Base-by-base conservation (phyloP, 768 basidiomycete species). In the Lentinula lateritia region DNA sequence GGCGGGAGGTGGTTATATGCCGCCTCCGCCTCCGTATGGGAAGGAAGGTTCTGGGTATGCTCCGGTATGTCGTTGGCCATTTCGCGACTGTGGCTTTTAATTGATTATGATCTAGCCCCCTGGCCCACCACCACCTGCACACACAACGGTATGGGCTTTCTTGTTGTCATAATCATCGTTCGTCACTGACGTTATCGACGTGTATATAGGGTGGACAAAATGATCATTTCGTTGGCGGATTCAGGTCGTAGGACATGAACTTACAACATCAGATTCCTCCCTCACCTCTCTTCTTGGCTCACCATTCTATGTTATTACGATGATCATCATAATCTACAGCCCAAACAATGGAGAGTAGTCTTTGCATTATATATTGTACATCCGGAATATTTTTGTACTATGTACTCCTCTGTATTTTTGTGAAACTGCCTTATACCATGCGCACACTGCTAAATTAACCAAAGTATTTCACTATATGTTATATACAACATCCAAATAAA, bases 211-310 rank as follows among this genome's bases (percentile, higher is more conserved):
- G 32, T 34, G 36, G 36, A 1, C 48, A 34, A 48, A 50, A 41
- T 8, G 48, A 60, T 2, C 45, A 36, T 6, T 60, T 60, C n/a
- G 58, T 60, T 36, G 58, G 58, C 3, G 58, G 58, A 50, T 60
- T 60, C 28, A 32, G 48, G 18, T 16, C 58, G 32, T 50, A 50
- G 10, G 36, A 15, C n/a, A 9, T 15, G 7, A 2, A 41, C 1
- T 18, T 45, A 1, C 3, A 45, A 6, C 10, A 15, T 15, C 9
- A 1, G 9, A 45, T 45, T 13, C 43, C 16, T 15, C 43, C n/a
- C 2, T 6, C 1, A 2, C 16, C 43, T 45, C 15, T 16, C 16
- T 45, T 6, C 16, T 45, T 10, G 43, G 1, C 38, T 28, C 28
- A 3, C 28, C 28, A 28, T 3, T 28, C 3, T 28, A 28, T 28